Conservation (phyloP, 108 stramenopile genomes). For the Pseudonitzschia multiseries region DNA sequence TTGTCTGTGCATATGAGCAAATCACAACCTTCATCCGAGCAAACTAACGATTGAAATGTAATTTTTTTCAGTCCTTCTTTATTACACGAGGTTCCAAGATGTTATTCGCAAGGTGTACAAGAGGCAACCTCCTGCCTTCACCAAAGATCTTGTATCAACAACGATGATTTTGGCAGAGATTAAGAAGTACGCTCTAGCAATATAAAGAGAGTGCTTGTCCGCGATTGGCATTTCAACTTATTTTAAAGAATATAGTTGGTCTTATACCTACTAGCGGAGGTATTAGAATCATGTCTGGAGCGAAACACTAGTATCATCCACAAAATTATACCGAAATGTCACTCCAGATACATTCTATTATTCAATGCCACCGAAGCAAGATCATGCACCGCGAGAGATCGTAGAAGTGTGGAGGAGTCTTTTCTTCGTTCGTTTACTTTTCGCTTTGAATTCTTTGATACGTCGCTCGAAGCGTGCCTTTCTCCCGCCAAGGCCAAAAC, state of each 20-base stretch:
- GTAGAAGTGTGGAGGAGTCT: neutral
- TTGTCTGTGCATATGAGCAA: neutral
- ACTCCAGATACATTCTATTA: too few species aligned
- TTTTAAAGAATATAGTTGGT: too few species aligned
- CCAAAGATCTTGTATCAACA: slow-evolving; percentile 94
- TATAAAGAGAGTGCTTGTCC: slow-evolving; percentile 32
- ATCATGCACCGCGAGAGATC: neutral
- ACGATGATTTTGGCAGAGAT: slow-evolving; percentile 94
- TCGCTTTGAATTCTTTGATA: slow-evolving; percentile 41
- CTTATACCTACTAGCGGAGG: neutral
- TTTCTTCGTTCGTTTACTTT: neutral
- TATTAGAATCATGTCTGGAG: too few species aligned
- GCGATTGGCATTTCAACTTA: neutral
- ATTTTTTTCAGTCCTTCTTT: slow-evolving; percentile 63
- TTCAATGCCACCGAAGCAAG: too few species aligned
- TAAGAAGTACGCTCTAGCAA: slow-evolving; percentile 88
- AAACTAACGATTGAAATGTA: too few species aligned
- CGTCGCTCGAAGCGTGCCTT: slow-evolving; percentile 59
- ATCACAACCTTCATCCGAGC: too few species aligned
- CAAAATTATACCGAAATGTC: too few species aligned
- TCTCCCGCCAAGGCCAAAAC: slow-evolving; percentile 71
- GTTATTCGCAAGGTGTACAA: slow-evolving; percentile 88
- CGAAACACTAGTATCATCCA: too few species aligned
- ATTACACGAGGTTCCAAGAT: slow-evolving; percentile 98
- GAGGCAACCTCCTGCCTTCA: slow-evolving; percentile 83